Conservation (phyloP, 2,329 filamentous ascomycete genomes). For the Dothistroma septosporum region DNA sequence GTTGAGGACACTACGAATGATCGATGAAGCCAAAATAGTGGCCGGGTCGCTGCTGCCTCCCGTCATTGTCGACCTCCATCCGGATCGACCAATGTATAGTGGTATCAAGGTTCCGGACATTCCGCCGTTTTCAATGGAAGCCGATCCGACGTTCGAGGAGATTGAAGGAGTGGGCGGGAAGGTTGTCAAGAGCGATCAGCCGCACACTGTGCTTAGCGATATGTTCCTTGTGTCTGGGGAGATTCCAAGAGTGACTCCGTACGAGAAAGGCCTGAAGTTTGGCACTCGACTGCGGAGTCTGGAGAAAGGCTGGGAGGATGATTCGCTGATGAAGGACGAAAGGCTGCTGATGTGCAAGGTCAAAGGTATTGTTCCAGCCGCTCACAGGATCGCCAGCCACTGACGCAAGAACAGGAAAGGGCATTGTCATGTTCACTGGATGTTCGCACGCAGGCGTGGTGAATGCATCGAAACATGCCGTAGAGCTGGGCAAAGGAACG, state of each 20-base stretch:
- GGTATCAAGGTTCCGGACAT: conserved; percentile 21
- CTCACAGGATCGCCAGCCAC: neutral
- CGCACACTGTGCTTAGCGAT: conserved; percentile 23
- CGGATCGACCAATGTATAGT: conserved; percentile 23
- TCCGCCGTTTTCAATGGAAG: conserved; percentile 20
- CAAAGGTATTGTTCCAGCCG: conserved; percentile 21
- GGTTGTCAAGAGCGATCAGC: conserved; percentile 22
- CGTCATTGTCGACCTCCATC: conserved; percentile 27
- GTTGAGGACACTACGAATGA: conserved; percentile 23
- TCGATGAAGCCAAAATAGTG: conserved; percentile 17
- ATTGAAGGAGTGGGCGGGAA: conserved; percentile 24
- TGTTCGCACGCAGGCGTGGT: conserved; percentile 31
- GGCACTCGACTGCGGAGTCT: conserved; percentile 19
- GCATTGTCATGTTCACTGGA: conserved; percentile 30
- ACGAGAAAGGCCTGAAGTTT: conserved; percentile 26
- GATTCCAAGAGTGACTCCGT: conserved; percentile 26
- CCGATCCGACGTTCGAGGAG: conserved; percentile 29
- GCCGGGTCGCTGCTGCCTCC: neutral
- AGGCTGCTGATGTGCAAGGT: conserved; percentile 30
- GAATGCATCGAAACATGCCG: conserved; percentile 24
- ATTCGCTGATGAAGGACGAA: conserved; percentile 25
- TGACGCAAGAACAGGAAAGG: conserved; percentile 21
- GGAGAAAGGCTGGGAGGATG: conserved; percentile 21
- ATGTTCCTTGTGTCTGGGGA: conserved; percentile 28
- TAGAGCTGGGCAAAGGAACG: conserved; percentile 20